phyloP scores from a whole-genome alignment of 768 basidiomycete species.

The Boletus tylopilopsis region DNA sequence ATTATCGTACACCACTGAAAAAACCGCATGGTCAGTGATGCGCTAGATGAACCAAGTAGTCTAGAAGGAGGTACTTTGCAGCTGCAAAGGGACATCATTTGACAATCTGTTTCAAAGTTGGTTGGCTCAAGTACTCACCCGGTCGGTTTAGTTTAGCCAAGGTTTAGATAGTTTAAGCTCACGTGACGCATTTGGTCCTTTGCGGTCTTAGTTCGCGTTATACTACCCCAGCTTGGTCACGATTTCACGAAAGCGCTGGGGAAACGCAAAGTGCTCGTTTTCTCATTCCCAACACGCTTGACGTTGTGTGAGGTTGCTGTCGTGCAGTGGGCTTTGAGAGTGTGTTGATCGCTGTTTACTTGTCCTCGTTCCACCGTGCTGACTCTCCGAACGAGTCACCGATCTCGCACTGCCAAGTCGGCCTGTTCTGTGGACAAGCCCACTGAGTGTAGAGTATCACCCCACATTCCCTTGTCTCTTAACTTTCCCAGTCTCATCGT shows the following conservation, averaged over 20 bases:
- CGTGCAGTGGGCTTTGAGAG: too few species aligned
- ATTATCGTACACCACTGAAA: too few species aligned
- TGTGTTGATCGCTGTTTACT: conserved; percentile 24
- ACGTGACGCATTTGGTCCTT: too few species aligned
- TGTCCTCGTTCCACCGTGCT: neutral
- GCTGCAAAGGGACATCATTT: neutral
- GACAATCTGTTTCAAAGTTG: neutral
- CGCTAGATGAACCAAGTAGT: neutral
- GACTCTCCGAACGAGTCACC: too few species aligned
- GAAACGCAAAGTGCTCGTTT: too few species aligned
- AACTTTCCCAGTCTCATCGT: neutral
- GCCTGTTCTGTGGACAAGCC: conserved; percentile 18
- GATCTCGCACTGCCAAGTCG: conserved; percentile 14
- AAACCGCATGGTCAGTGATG: neutral
- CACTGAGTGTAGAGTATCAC: conserved; percentile 3
- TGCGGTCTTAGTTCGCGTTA: too few species aligned
- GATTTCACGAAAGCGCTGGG: too few species aligned
- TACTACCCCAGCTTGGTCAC: too few species aligned
- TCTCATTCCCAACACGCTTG: too few species aligned
- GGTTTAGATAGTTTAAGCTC: too few species aligned
- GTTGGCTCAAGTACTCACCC: neutral
- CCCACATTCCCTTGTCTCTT: neutral
- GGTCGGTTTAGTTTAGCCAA: too few species aligned
- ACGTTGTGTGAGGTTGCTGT: too few species aligned
- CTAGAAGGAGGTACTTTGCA: neutral